Base-by-base conservation (phyloP, 225 moss, liverwort and hornwort species). In the Climacium dendroides region DNA sequence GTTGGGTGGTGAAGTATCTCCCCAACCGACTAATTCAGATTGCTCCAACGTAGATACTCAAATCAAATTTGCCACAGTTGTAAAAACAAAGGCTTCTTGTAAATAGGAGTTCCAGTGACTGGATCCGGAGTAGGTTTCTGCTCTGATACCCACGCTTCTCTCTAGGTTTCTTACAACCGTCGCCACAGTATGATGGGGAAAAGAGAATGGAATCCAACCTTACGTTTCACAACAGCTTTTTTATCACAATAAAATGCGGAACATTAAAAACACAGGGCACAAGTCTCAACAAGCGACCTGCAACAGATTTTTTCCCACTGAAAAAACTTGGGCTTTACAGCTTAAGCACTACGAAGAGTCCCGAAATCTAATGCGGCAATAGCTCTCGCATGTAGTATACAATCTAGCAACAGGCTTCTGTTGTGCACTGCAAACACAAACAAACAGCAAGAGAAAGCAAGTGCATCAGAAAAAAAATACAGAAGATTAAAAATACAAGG, bases 361-460 rank as follows among this genome's bases (percentile, higher is more conserved):
- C 86, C 87, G 73, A 79, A 39, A 85, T 87, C 73, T 57, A 89
- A 79, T 93, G 87, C 93, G 89, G 89, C 91, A 83, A 72, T 84
- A 89, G 83, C 81, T 86, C 84, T 86, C 78, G 89, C 89, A 88
- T 83, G 70, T 92, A 93, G 89, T 90, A 88, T 90, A 93, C 90
- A 93, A 92, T 85, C 90, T 91, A 93, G 64, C 45, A 86, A 87
- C 77, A 79, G 63, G 83, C 45, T 84, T 87, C 82, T 82, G 87
- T 82, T 41, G 77, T 77, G 79, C 83, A 87, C 92, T 92, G 92
- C 86, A 87, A 84, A 74, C 63, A 87, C 57, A 85, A 35, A 22
- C 73, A 37, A 80, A 71, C 86, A 89, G 24, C 55, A 83, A 54
- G 53, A 82, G 26, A 18, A 19, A 82, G 59, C 16, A 79, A 28